Evolutionary conservation across 1,284 basidiomycete species (phyloP).

Genomic region (Papiliotrema terrestris): DNA sequence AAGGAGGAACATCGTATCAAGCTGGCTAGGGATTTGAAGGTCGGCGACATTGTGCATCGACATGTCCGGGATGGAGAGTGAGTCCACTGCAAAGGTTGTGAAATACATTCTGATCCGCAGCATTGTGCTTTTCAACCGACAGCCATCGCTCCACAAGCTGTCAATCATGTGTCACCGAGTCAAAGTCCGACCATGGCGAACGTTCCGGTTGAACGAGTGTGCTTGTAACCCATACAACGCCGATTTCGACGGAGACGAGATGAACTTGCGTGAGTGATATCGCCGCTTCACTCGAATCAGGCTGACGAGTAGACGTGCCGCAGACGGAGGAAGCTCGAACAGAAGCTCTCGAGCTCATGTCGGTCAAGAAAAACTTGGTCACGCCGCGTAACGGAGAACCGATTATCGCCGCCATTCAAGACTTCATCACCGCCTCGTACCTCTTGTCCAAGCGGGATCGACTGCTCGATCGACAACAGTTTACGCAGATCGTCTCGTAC

Average conservation of each 20-base stretch:
- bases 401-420: conserved; percentile 97
- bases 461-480: conserved; percentile 91
- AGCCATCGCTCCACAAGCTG: conserved; percentile 96
- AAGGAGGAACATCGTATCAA: conserved; percentile 34
- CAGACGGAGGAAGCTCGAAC: conserved; percentile 99
- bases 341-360: conserved; percentile 97
- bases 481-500: conserved; percentile 95
- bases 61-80: conserved; percentile 92
- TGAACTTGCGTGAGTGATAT: conserved; percentile 83
- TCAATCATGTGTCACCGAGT: conserved; percentile 99
- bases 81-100: conserved; percentile 23
- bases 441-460: conserved; percentile 88
- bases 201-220: conserved; percentile 97
- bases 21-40: conserved; percentile 39
- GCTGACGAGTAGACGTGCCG: conserved; percentile 70
- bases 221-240: conserved; percentile 99
- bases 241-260: conserved; percentile 99
- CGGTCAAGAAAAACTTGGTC: conserved; percentile 94
- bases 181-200: conserved; percentile 88
- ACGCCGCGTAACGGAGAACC: conserved; percentile 96
- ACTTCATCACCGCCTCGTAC: conserved; percentile 97
- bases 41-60: conserved; percentile 49
- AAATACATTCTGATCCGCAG: conserved; percentile 36
- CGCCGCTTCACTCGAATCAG: not conserved
- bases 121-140: conserved; percentile 97